Percentiles rank a stretch among this genome's conserved stretches.
phyloP scores from a whole-genome alignment of 1,284 basidiomycete genomes.

The Microbotryum lychnidis-dioicae region DNA sequence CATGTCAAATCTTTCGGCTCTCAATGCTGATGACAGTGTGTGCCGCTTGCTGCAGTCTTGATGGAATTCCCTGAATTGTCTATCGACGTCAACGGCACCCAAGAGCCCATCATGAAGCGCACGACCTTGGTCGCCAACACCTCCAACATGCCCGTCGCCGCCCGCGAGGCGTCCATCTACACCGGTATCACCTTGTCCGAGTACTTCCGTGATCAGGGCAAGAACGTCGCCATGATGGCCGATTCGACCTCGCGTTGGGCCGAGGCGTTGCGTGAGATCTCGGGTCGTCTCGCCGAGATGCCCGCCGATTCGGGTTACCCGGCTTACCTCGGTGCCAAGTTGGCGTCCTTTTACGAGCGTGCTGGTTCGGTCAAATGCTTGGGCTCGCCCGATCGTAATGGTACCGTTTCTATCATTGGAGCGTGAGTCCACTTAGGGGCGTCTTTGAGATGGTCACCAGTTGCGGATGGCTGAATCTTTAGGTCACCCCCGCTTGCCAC shows the following conservation, averaged over 20 bases:
- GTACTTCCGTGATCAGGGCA: conserved; percentile 96
- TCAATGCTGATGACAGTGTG: neutral
- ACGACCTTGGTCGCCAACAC: conserved; percentile 99
- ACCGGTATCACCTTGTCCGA: conserved; percentile 99
- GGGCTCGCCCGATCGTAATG: conserved; percentile 78
- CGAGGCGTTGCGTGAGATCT: conserved; percentile 97
- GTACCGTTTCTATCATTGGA: conserved; percentile 96
- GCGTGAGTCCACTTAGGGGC: conserved; percentile 59
- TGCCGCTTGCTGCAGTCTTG: conserved; percentile 10
- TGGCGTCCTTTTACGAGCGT: conserved; percentile 97
- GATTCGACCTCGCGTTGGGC: conserved; percentile 99
- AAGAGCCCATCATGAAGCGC: conserved; percentile 99
- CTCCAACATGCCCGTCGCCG: conserved; percentile 99
- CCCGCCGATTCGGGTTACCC: conserved; percentile 99
- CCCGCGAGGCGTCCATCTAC: conserved; percentile 98
- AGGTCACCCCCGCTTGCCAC: neutral
- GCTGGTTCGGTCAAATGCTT: conserved; percentile 94
- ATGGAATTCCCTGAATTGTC: conserved; percentile 86
- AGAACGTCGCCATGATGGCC: conserved; percentile 96
- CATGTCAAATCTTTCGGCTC: too few species aligned
- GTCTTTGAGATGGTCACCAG: neutral
- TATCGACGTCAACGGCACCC: conserved; percentile 76
- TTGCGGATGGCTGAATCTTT: neutral
- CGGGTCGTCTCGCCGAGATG: conserved; percentile 98
- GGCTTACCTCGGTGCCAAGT: conserved; percentile 90